phyloP scores from a whole-genome alignment of 2,329 filamentous ascomycete species.

The Fusarium nygamai region DNA sequence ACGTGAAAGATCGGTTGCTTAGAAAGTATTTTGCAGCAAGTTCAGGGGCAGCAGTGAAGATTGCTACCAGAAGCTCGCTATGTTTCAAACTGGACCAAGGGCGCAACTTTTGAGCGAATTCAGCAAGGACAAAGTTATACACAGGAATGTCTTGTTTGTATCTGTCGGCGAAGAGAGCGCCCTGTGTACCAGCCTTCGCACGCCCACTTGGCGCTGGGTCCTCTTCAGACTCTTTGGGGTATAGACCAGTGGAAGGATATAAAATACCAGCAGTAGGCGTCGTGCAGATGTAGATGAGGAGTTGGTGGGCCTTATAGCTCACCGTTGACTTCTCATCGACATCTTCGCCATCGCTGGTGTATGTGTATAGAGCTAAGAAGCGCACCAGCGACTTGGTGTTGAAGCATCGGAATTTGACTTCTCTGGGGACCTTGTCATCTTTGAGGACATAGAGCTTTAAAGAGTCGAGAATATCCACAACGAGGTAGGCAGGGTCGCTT shows the following conservation, averaged over 20 bases:
- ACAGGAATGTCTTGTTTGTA: constrained; percentile 75
- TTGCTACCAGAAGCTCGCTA: constrained; percentile 80
- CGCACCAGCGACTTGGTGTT: constrained; percentile 78
- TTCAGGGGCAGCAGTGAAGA: constrained; percentile 85
- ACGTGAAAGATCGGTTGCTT: constrained; percentile 80
- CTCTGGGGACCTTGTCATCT: constrained; percentile 77
- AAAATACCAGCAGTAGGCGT: constrained; percentile 77
- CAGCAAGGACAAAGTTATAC: constrained; percentile 80
- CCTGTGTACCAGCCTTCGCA: constrained; percentile 65
- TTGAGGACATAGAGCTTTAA: constrained; percentile 77
- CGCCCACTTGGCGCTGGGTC: constrained; percentile 49
- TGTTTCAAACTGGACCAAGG: constrained; percentile 86
- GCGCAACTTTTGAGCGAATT: constrained; percentile 80
- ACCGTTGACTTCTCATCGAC: constrained; percentile 61
- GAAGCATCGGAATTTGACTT: constrained; percentile 79
- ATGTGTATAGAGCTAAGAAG: constrained; percentile 76
- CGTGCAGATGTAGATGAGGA: constrained; percentile 81
- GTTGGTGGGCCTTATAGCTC: constrained; percentile 75
- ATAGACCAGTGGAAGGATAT: constrained; percentile 82
- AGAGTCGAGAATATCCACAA: constrained; percentile 77
- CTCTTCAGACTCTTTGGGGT: constrained; percentile 75
- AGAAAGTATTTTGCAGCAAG: constrained; percentile 88
- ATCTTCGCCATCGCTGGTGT: constrained; percentile 58
- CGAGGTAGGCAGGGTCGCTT: constrained; percentile 79
- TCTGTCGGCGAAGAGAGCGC: constrained; percentile 74